Base-by-base conservation (phyloP, 306 rosid species). In the Prunus salicina region DNA sequence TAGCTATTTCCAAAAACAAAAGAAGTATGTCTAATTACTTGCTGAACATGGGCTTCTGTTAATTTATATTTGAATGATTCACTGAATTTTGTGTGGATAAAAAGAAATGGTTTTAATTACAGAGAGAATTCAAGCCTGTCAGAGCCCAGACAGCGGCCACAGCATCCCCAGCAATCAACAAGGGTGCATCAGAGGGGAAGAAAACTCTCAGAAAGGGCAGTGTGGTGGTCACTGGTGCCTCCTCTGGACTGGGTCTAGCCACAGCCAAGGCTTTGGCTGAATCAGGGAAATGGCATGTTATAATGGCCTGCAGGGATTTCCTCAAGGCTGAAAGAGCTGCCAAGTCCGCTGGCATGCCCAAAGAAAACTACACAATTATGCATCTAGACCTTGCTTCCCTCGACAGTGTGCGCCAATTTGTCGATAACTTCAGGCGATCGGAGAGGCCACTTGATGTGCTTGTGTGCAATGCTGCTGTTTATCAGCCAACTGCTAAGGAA, bases 281-380 rank as follows among this genome's bases (percentile, higher is more conserved):
- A 78, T 89, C 97, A 2, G 98, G 99, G 68, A 92, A 96, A 82
- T 96, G 99, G 99, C 93, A 96, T 72, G 86, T 96, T 8, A 91
- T 89, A 77, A 91, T 96, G 99, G 99, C 99, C 25, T 96, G 99
- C 88, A 93, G 99, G 88, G 98, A 96, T 82, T 96, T 84, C 88
- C 99, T 96, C 80, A 96, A 96, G 85, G 84, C 98, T 51, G 91
- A 94, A 78, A 92, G 96, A 85, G 99, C 98, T 52, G 99, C 98
- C 38, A 96, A 96, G 78, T 79, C 96, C 20, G 93, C 96, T 18
- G 99, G 99, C 73, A 88, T 96, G 1, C 50, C 86, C 12, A 91
- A 92, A 84, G 98, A 92, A 70, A 91, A 88, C 84, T 92, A 91
- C 83, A 88, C 82, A 55, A 86, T 96, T n/a, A 91, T 91, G 97